These are phyloP conservation scores for Kokia cookei DNA, from an alignment of 441 rosid species.

Conservation along the genomic window DNA sequence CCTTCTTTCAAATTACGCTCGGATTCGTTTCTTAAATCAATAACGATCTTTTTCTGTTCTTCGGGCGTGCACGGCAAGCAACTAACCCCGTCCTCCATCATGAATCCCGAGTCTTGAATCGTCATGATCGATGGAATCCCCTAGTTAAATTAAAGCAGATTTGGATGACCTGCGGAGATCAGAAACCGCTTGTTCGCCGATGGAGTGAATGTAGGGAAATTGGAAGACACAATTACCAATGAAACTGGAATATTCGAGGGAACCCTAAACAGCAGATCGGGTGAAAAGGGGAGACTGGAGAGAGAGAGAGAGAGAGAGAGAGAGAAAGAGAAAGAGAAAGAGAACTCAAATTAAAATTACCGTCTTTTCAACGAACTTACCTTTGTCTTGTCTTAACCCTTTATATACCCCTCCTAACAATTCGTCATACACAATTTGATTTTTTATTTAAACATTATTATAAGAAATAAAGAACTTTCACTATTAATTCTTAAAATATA, in stretches of 20 bases:
- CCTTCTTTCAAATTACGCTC: slow-evolving; percentile 62
- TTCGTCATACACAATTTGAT: background rate
- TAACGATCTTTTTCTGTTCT: slow-evolving; percentile 62
- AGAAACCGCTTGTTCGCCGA: background rate
- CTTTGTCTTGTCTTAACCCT: background rate
- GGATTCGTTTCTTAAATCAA: slow-evolving; percentile 45
- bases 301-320: background rate
- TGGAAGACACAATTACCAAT: background rate
- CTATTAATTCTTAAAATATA: no score
- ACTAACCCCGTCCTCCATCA: slow-evolving; percentile 47
- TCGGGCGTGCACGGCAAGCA: slow-evolving; percentile 54
- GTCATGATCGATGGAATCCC: slow-evolving; percentile 30
- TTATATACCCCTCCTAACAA: slow-evolving; percentile 10
- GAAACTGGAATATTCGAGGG: background rate
- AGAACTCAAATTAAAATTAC: slow-evolving; percentile 2
- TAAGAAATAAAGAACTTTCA: background rate
- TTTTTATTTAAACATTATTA: background rate
- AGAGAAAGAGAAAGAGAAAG: background rate
- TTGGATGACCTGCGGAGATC: slow-evolving; percentile 6
- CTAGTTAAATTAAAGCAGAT: background rate
- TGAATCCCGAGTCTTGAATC: slow-evolving; percentile 39
- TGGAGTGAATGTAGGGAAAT: slow-evolving; percentile 10
- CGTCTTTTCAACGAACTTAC: slow-evolving; percentile 11
- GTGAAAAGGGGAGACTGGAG: background rate
- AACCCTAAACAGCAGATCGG: slow-evolving; percentile 17